Evolutionary conservation across 768 basidiomycete species (phyloP), one percentile per base, ranked within the genome.

Genomic region (Mycena polygramma): DNA sequence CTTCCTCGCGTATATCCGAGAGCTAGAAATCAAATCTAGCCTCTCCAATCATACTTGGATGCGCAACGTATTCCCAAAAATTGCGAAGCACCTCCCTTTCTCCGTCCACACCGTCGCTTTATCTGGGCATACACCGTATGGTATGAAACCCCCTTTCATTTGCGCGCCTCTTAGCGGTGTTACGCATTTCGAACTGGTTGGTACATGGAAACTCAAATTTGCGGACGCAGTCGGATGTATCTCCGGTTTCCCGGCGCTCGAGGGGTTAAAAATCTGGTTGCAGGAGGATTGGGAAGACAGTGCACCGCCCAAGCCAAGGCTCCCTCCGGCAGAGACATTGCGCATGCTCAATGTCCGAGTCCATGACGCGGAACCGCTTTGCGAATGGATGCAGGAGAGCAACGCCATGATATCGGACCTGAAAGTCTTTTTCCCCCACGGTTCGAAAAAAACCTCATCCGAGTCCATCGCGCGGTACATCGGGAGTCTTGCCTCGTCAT

Each of bases 1-100:
- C 4, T 66, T 66, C 35, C 64, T 66, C 22, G 30, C 64, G 0
- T 66, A 22, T 52, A 57, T 66, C 43, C 64, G 43, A 14, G 64
- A 57, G n/a, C 24, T 66, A 0, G 54, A 57, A 22, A 13, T 66
- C 24, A 9, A 17, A 6, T 20, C 17, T 5, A 43, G 46, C 2
- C 9, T 63, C 30, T 35, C 35, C 7, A 49, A 51, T 24, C 4
- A 52, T 57, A 22, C 15, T 10, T 66, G 64, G 64, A 66, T 57
- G 64, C 17, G 8, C 54, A 57, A 43, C 10, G 55, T 48, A 8
- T 55, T 66, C 19, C 64, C 30, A 22, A 57, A 46, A 35, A 19
- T 54, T 5, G 24, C 26, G 52, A 39, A 41, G n/a, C 49, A 49
- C 36, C 22, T 57, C 15, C 54, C 48, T 20, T 26, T 30, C 7